A percentile compares a stretch with the other conserved stretches of the same genome.
Evolutionary conservation across 2,329 filamentous ascomycete genomes (phyloP).

Genomic region (Ophidiomyces ophidiicola): DNA sequence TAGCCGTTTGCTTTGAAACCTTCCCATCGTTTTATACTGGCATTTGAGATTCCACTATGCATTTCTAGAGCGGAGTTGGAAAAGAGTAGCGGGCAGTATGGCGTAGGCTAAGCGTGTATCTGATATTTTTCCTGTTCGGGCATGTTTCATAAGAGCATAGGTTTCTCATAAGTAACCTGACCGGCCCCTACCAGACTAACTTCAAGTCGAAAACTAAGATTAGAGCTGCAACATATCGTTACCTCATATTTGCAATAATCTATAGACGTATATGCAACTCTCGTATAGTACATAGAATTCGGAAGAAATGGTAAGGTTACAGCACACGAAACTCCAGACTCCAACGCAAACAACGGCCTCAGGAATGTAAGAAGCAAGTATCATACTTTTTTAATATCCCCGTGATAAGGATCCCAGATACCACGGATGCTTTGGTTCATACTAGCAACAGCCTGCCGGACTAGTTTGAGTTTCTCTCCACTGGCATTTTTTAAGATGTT

Average conservation of each 20-base stretch:
- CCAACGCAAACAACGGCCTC: conserved; percentile 7
- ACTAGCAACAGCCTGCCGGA: conserved; percentile 49
- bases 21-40: neutral
- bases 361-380: neutral
- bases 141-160: too few relatives aligned
- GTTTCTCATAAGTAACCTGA: too few relatives aligned
- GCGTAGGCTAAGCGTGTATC: too few relatives aligned
- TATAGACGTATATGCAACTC: too few relatives aligned
- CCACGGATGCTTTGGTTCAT: conserved; percentile 53
- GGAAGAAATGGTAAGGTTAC: neutral
- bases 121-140: too few relatives aligned
- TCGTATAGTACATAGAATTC: neutral
- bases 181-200: too few relatives aligned
- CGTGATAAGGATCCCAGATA: conserved; percentile 53
- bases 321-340: conserved; percentile 2
- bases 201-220: too few relatives aligned
- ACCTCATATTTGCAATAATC: too few relatives aligned
- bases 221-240: too few relatives aligned
- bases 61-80: conserved; percentile 5
- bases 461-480: conserved; percentile 39
- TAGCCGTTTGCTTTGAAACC: neutral
- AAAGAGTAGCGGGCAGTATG: too few relatives aligned
- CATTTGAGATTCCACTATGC: neutral
- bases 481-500: conserved; percentile 37
- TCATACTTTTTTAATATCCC: conserved; percentile 41